These are phyloP conservation scores for Xylaria sp. DNA, from an alignment of 495 filamentous ascomycete species.

Conservation along the genomic window DNA sequence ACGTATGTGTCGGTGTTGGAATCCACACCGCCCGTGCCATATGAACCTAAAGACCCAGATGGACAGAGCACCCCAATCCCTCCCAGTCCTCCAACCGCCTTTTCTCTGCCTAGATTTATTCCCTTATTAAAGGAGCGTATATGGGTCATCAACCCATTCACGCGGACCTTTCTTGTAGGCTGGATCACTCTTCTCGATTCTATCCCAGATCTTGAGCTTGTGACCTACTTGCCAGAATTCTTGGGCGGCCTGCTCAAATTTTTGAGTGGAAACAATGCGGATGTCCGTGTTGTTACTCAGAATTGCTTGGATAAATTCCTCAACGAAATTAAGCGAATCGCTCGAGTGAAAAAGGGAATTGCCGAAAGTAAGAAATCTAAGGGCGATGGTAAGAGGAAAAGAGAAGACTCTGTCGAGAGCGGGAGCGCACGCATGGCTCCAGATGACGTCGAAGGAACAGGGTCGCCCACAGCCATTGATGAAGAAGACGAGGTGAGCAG, in stretches of 20 bases:
- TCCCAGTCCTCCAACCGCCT: slow-evolving; percentile 75
- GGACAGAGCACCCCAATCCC: slow-evolving; percentile 50
- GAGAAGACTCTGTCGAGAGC: slow-evolving; percentile 69
- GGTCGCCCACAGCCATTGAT: slow-evolving; percentile 62
- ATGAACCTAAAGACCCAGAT: slow-evolving; percentile 50
- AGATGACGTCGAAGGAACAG: slow-evolving; percentile 59
- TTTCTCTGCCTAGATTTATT: slow-evolving; percentile 90
- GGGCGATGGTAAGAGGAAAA: slow-evolving; percentile 70
- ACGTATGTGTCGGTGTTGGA: slow-evolving; percentile 92
- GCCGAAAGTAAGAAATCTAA: slow-evolving; percentile 81
- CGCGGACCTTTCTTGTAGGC: slow-evolving; percentile 90
- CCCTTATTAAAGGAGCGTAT: slow-evolving; percentile 93
- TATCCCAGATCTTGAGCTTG: slow-evolving; percentile 95
- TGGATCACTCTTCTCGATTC: slow-evolving; percentile 97
- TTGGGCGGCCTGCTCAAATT: slow-evolving; percentile 90
- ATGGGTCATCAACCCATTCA: slow-evolving; percentile 91
- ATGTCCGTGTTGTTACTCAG: slow-evolving; percentile 93
- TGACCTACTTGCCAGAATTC: slow-evolving; percentile 90
- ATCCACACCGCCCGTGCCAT: slow-evolving; percentile 55
- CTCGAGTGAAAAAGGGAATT: slow-evolving; percentile 88
- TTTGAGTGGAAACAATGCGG: slow-evolving; percentile 86
- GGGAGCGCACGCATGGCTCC: slow-evolving; percentile 53
- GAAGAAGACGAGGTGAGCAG: slow-evolving; percentile 65
- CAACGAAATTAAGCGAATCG: slow-evolving; percentile 92
- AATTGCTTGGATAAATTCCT: slow-evolving; percentile 90